phyloP scores from a whole-genome alignment of 768 basidiomycete species.

The Boletales sp. region DNA sequence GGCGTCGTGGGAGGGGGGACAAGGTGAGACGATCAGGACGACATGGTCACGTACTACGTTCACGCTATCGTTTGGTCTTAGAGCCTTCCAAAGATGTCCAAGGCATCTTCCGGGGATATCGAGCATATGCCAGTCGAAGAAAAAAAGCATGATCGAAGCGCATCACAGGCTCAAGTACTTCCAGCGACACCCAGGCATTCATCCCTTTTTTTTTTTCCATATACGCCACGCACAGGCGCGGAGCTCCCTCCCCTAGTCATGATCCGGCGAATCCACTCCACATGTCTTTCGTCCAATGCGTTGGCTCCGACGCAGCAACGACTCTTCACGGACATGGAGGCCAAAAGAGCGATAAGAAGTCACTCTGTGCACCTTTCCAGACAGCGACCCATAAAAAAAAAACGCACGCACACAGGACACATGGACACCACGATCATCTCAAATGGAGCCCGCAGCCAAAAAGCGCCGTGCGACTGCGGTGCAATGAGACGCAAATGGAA shows the following conservation, averaged over 20 bases:
- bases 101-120: too few relatives aligned
- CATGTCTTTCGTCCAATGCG: too few relatives aligned
- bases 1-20: too few relatives aligned
- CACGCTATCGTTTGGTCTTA: background rate
- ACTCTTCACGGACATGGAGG: too few relatives aligned
- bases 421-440: conserved; percentile 56
- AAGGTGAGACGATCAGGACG: background rate
- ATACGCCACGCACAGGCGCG: background rate
- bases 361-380: too few relatives aligned
- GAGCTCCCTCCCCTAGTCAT: background rate
- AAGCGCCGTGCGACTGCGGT: conserved; percentile 65
- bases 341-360: too few relatives aligned
- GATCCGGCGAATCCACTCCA: background rate
- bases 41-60: too few relatives aligned
- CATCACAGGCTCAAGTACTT: background rate
- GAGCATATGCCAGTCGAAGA: background rate
- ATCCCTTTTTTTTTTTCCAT: background rate
- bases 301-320: too few relatives aligned
- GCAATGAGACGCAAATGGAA: conserved; percentile 54
- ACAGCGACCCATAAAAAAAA: too few relatives aligned
- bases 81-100: background rate
- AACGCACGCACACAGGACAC: background rate
- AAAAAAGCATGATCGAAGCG: background rate
- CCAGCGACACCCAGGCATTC: background rate
- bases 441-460: conserved; percentile 60